Evolutionary conservation across 352 stramenopile genomes (phyloP), one percentile per base, ranked within the genome.

Genomic region (Halophytophthora polymorphica): DNA sequence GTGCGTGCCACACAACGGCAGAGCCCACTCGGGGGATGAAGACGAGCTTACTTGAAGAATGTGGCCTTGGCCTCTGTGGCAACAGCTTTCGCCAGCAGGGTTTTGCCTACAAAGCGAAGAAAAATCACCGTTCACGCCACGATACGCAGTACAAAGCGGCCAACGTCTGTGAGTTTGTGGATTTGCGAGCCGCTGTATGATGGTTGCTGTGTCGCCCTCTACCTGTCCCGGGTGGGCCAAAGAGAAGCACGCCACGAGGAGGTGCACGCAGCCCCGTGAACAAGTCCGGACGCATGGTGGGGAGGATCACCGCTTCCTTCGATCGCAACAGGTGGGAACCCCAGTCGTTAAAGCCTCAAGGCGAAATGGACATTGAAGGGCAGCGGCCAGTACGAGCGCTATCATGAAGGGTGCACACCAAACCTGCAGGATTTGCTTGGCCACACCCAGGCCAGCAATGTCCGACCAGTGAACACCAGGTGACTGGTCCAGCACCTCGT

Each of bases 381-480:
- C n/a, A n/a, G n/a, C n/a, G n/a, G n/a, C n/a, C n/a, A n/a, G n/a
- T n/a, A n/a, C n/a, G n/a, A n/a, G n/a, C n/a, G n/a, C n/a, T n/a
- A n/a, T n/a, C n/a, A n/a, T n/a, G n/a, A n/a, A n/a, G n/a, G n/a
- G 23, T 19, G 3, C n/a, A 13, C 13, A 3, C 31, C n/a, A 31
- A 44, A 92, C 82, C 77, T 94, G 82, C 34, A 96, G 66, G 38
- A 94, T 92, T 52, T 93, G 81, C 65, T 96, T 96, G 17, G 87
- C 87, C 22, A 93, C 61, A 8, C 79, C 63, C 21, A 96, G 53
- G 1, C 87, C 87, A 0, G 81, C 81, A 61, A 96, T 90, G 45
- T 96, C 86, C 11, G 68, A 64, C 87, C 87, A 96, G 31, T 68
- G 64, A 3, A 95, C 81, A 18, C 81, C 76, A 1, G 84, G 86